Base-by-base conservation (phyloP, 345 rosid species). In the Leavenworthia alabamica region DNA sequence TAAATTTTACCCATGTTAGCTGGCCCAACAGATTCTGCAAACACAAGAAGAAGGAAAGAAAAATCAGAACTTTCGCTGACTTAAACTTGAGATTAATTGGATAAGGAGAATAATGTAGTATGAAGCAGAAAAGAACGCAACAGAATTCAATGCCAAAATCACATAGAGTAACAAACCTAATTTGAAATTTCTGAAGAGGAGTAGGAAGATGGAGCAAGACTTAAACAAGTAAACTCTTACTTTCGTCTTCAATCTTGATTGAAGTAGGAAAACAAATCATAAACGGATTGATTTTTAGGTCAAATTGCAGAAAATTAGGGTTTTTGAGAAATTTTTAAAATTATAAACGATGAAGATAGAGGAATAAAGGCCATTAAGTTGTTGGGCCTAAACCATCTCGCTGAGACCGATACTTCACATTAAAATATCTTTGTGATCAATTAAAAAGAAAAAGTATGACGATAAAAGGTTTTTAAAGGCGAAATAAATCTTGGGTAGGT, bases 1-100 rank as follows among this genome's bases (percentile, higher is more conserved):
- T 14, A 7, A 62, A 43, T 63, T 63, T 54, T 15, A 70, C 74
- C 68, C 68, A 12, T 46, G 33, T 16, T 60, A 35, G 55, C 48
- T 51, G 39, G 3, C 9, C 8, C 10, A 52, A 14, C 10, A 19
- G 33, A 43, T 17, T 68, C 72, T 58, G 45, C 52, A 7, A 17
- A 32, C 17, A 41, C 15, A n/a, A 24, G 14, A 6, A 11, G 17
- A n/a, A 11, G 1, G 28, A 5, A 32, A 3, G 2, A 37, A 45
- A 29, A 12, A 7, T 51, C 28, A 68, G 6, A 51, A 68, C 40
- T 51, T 50, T 27, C 0, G 17, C 13, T 26, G 19, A 53, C 4
- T 6, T 14, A 27, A 5, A 52, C 2, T 9, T 9, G 24, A 8
- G 22, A 50, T 10, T 17, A 26, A 48, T 26, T 26, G 52, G 10